Evolutionary conservation across 176 grass and related monocot species (phyloP).

Genomic region (Themeda triandra): DNA sequence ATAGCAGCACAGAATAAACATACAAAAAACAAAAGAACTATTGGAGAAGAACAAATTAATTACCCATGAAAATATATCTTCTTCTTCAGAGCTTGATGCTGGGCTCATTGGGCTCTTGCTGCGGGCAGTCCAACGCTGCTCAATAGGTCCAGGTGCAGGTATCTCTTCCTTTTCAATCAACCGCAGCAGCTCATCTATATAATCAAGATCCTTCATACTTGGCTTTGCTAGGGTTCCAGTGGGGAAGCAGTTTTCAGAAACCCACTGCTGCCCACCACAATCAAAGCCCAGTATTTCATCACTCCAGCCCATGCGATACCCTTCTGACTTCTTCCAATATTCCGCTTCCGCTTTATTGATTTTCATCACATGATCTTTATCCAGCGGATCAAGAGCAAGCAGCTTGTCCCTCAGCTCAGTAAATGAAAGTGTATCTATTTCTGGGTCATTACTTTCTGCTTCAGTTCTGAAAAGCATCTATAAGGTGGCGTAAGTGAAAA

Average conservation of each 20-base stretch:
- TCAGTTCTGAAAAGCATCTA: conserved; percentile 79
- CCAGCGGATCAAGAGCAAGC: conserved; percentile 80
- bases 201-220: conserved; percentile 88
- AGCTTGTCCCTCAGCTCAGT: conserved; percentile 85
- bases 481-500: conserved; percentile 34
- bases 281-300: conserved; percentile 97
- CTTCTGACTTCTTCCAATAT: conserved; percentile 96
- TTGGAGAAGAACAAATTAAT: conserved; percentile 32
- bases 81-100: conserved; percentile 69
- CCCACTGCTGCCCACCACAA: conserved; percentile 97
- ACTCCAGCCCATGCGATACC: conserved; percentile 92
- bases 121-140: conserved; percentile 80
- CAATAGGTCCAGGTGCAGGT: conserved; percentile 84
- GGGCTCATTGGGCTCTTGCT: conserved; percentile 80
- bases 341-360: conserved; percentile 92
- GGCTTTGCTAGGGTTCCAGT: conserved; percentile 72
- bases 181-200: conserved; percentile 63
- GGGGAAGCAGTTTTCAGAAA: conserved; percentile 83
- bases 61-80: conserved; percentile 96
- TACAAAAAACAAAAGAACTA: neutral
- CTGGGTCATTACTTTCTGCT: conserved; percentile 54
- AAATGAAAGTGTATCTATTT: conserved; percentile 74
- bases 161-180: conserved; percentile 77
- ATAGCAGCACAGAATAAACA: conserved; percentile 8
- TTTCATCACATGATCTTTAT: conserved; percentile 79